Base-by-base conservation (phyloP, 345 rosid species). In the Linum usitatissimum region DNA sequence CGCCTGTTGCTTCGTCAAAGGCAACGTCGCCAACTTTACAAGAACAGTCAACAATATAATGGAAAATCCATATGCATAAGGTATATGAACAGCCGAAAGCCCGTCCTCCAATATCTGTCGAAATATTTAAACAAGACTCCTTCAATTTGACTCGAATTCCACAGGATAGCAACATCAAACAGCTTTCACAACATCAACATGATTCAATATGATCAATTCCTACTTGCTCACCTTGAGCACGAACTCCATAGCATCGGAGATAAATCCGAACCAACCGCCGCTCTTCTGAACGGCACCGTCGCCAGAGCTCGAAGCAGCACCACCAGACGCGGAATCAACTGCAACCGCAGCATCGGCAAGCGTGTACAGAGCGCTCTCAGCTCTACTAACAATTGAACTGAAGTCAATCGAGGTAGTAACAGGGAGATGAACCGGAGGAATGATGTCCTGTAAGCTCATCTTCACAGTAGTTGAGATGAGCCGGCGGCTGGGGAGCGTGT, bases 1-100 rank as follows among this genome's bases (percentile, higher is more conserved):
- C 66, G 86, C 96, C 83, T 93, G 99, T 70, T 83, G 83, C 79
- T 93, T 93, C 5, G 99, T 93, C 78, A 93, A 76, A 40, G 99
- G 99, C 3, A 83, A 65, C 0, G 99, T 87, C 3, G 81, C 91
- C 54, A 81, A 55, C 77, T 90, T 93, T 56, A 93, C 99, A 64
- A 90, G 70, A 63, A 93, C 65, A 10, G 99, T 93, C 54, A 93
- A 84, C 78, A 93, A 80, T 55, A 93, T 87, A 69, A 93, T 93
- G 10, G 99, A 91, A 57, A 90, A 87, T 36, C 99, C 99, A 66
- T 93, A 90, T 3, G 99, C 70, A 45, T 90, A 93, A 0, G 99
- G 99, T 18, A 90, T 85, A 38, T 90, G 99, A 30, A 90, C 76
- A 0, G 88, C 78, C 3, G 87, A n/a, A 9, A 90, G 80, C 38